Base-by-base conservation (phyloP, 176 grass and related monocot species). In the Bromus sterilis region DNA sequence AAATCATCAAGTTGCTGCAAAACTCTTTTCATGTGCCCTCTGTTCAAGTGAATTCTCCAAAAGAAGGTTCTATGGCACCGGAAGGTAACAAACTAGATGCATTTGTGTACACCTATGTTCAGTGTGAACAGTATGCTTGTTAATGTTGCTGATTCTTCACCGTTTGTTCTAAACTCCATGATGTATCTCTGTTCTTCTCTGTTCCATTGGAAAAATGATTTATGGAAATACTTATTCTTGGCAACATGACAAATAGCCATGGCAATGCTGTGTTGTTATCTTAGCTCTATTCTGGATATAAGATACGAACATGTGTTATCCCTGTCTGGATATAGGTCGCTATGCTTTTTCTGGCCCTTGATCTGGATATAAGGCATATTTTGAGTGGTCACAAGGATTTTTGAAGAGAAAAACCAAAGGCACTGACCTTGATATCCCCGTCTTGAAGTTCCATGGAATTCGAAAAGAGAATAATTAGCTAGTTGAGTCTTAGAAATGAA, bases 1-100 rank as follows among this genome's bases (percentile, higher is more conserved):
- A 91, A 95, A 93, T 93, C 56, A 89, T 91, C 67, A 93, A 91
- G 80, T 90, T 87, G 87, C 82, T 91, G 76, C 92, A 91, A 43
- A 95, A 82, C 74, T 86, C 87, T 56, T 48, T 26, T 46, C 81
- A 36, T 67, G 35, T 77, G 33, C 63, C 83, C 71, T 60, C 84
- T 86, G 71, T 74, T 74, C 83, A 84, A 81, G 63, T 70, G 35
- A 78, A 81, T n/a, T 79, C 66, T 80, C 48, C 26, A 70, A 77
- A 80, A 83, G 88, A 82, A 30, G 78, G 29, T 69, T 75, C 82
- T 83, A 39, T 77, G 42, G 56, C 73, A 65, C 61, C 48, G 8
- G 76, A 87, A 87, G 92, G 88, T 87, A 81, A 85, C 28, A 78
- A 76, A 84, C 13, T 51, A 36, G 63, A 73, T 76, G 13, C 42